These are phyloP conservation scores for Botrytis tulipae DNA, from an alignment of 2,329 filamentous ascomycete genomes.

Conservation along the genomic window DNA sequence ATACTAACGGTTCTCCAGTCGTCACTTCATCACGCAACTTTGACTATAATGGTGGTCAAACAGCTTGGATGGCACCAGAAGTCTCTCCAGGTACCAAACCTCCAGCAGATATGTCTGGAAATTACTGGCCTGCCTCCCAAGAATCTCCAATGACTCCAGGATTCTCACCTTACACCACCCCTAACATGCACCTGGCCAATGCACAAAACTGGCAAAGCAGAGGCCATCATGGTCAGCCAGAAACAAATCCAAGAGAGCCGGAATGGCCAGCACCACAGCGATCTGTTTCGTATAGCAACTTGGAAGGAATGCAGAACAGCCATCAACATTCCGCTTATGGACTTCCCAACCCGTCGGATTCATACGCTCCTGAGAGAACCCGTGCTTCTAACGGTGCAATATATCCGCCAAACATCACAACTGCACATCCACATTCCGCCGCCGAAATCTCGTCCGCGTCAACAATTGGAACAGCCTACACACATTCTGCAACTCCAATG, in stretches of 20 bases:
- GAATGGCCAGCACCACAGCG: conserved; percentile 38
- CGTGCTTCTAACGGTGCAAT: conserved; percentile 24
- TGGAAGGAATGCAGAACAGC: conserved; percentile 36
- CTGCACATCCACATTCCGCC: conserved; percentile 27
- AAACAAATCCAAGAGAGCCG: conserved; percentile 35
- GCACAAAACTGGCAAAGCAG: conserved; percentile 35
- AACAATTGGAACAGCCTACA: conserved; percentile 28
- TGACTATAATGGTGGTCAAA: conserved; percentile 33
- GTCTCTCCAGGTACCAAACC: conserved; percentile 40
- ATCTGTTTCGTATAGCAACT: conserved; percentile 39
- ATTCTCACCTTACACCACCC: conserved; percentile 49
- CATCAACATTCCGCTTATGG: conserved; percentile 33
- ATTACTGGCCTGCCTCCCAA: conserved; percentile 49
- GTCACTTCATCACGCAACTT: conserved; percentile 35
- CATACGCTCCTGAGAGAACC: conserved; percentile 12
- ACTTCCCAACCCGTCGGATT: conserved; percentile 21
- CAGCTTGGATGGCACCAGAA: conserved; percentile 38
- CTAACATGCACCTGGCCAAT: conserved; percentile 39
- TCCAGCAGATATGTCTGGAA: conserved; percentile 43
- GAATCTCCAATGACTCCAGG: conserved; percentile 52
- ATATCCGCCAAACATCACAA: conserved; percentile 35
- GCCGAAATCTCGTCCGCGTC: conserved; percentile 29
- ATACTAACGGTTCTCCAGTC: conserved; percentile 30
- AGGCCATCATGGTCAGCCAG: conserved; percentile 32
- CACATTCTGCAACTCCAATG: conserved; percentile 26